Evolutionary conservation across 2,329 filamentous ascomycete species (phyloP), one percentile per base, ranked within the genome.

Genomic region (Neoscytalidium dimidiatum): DNA sequence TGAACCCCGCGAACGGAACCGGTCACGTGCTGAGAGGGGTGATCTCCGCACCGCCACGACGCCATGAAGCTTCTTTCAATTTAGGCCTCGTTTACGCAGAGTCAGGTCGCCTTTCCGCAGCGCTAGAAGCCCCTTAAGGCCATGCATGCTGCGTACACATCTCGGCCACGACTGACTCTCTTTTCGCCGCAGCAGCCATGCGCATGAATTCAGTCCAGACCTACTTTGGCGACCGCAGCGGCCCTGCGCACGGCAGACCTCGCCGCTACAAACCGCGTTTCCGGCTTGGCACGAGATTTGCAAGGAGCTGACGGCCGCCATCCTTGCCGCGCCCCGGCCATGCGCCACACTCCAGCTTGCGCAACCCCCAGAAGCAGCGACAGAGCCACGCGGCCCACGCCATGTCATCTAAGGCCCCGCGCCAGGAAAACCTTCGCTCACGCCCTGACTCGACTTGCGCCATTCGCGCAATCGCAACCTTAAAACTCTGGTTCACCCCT

Each of bases 331-430:
- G 23, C 19, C n/a, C 53, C 53, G 23, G 38, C n/a, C 48, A 28
- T 60, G 56, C 56, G 56, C 56, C 41, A 46, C 56, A 60, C 38
- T 33, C 19, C 19, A n/a, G 43, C 33, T 6, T 46, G 56, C 53
- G 53, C 38, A 19, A 11, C 14, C 14, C 35, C 35, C 38, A n/a
- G 4, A 41, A 43, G 26, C 52, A 14, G 52, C 52, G 17, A 57
- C 35, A n/a, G 29, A 60, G 56, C 56, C 38, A 46, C 56, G 56
- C 41, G 38, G 56, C 56, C 56, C 46, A 33, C 56, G 56, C 46
- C 56, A 60, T 60, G 26, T 33, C 38, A 17, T 60, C 23, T 29
- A 41, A 58, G 48, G 23, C 53, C 23, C 35, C 5, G 3, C 38
- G 17, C 53, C 38, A 31, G 26, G 17, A 46, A 60, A 31, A 21